These are phyloP conservation scores for Myochromella boudieri DNA, from an alignment of 768 basidiomycete species.

Conservation along the genomic window DNA sequence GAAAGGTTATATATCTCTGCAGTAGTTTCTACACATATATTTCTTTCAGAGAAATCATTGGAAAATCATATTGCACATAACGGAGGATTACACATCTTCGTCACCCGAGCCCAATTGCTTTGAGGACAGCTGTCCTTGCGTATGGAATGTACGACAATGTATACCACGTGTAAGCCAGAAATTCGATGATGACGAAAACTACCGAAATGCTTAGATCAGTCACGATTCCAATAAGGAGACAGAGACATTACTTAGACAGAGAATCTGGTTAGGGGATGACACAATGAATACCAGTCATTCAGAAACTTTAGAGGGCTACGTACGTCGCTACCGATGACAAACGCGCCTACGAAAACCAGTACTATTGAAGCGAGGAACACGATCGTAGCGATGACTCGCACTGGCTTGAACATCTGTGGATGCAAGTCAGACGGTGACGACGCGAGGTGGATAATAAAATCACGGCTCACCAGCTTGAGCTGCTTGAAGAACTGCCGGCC, in stretches of 20 bases:
- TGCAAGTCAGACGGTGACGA: neutral
- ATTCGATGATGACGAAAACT: constrained; percentile 93
- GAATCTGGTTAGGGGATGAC: constrained; percentile 42
- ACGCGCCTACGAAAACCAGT: constrained; percentile 84
- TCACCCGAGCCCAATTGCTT: constrained; percentile 53
- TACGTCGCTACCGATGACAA: constrained; percentile 69
- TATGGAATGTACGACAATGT: constrained; percentile 89
- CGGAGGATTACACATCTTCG: neutral
- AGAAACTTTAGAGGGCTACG: constrained; percentile 22
- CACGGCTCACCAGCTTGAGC: constrained; percentile 61
- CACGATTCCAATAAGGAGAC: constrained; percentile 5
- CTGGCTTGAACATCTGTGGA: constrained; percentile 91
- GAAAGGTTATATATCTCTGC: neutral
- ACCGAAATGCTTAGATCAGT: constrained; percentile 11
- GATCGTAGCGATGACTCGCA: constrained; percentile 80
- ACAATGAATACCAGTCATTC: neutral
- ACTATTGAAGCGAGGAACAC: constrained; percentile 77
- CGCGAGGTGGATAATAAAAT: neutral
- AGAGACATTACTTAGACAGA: constrained; percentile 58
- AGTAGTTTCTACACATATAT: neutral
- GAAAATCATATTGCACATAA: constrained; percentile 1
- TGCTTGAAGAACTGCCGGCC: constrained; percentile 71
- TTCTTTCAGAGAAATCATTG: neutral
- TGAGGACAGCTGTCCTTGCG: constrained; percentile 73
- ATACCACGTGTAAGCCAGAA: constrained; percentile 91